Evolutionary conservation across 768 basidiomycete genomes (phyloP), one percentile per base, ranked within the genome.

Genomic region (Kwoniella botswanensis): DNA sequence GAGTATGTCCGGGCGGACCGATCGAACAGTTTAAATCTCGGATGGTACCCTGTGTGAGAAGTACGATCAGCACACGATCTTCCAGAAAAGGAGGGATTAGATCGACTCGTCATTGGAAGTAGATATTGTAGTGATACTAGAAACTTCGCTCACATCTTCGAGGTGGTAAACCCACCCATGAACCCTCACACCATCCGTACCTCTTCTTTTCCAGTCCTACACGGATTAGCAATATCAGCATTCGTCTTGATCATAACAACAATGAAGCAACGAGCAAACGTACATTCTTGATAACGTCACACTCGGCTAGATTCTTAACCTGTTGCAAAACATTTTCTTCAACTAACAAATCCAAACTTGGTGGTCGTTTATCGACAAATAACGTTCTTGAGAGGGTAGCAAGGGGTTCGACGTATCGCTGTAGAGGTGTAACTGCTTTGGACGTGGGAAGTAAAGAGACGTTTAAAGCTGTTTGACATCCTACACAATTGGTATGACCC

Each of bases 111-210:
- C 21, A 52, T 53, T 21, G 17, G 18, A n/a, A 13, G 12, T n/a
- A n/a, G 35, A 17, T 21, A 17, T 29, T 29, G 17, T n/a, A 12
- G 54, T n/a, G n/a, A 53, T 13, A 13, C 41, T 24, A 18, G 55
- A 44, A 62, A 55, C 15, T 10, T 4, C 13, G 74, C 77, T 71
- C 54, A 76, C 79, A 63, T 81, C 71, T 61, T 81, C 79, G 21
- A 81, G 77, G 56, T 81, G 79, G 65, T 81, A 79, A 13, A 81
- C 79, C 79, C 77, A 78, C 17, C 79, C 79, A 55, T 79, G 79
- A 35, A 81, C 71, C 4, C 71, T 71, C 10, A 81, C 77, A 21
- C 79, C 79, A 35, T 77, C 66, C 5, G 71, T 56, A 22, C 77
- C 79, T 56, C 79, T 68, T 60, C 77, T 26, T 56, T 76, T 77